Evolutionary conservation across 2,329 filamentous ascomycete species (phyloP), one percentile per base, ranked within the genome.

Genomic region (Aspergillus viridinutans): DNA sequence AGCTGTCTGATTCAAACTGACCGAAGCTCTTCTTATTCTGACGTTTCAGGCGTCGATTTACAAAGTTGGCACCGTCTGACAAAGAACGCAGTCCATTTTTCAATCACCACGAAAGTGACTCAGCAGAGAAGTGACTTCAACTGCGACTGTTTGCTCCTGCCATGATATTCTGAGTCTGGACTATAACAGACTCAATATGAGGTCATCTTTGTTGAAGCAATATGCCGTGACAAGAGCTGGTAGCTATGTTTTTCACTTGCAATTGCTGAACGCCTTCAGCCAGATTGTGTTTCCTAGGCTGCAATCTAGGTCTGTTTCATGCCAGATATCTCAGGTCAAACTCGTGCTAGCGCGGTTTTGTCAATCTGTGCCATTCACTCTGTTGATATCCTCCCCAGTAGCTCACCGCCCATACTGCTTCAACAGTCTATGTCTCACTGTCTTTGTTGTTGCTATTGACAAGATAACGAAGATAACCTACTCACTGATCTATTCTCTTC

Each of bases 381-480:
- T 49, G 50, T 29, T 56, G 21, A 50, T 52, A 47, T 55, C 49
- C 52, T 47, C 53, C 55, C 21, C 40, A 50, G 32, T 53, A 58
- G 53, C 58, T 60, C 58, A 60, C 58, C 58, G 58, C 55, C 57
- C 52, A 50, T 55, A 58, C 40, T 61, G 48, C 43, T 53, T 43
- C 29, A 53, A 49, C 26, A 52, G 45, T 55, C 50, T 49, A 17
- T 45, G 42, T 58, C 56, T 55, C 50, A 17, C 32, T 7, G 32
- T 51, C 48, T 25, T 25, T 43, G 45, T 35, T 26, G 23, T 43
- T 47, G 43, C 14, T 26, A 25, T 25, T 23, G 23, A 47, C 20
- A 12, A 23, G 20, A 47, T 14, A 47, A 23, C 14, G 4, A 26
- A 21, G 10, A 7, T 20, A 10, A 4, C 8, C 10, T 45, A 23